Evolutionary conservation across 2,329 filamentous ascomycete genomes (phyloP).

Genomic region (Cladophialophora psammophila): DNA sequence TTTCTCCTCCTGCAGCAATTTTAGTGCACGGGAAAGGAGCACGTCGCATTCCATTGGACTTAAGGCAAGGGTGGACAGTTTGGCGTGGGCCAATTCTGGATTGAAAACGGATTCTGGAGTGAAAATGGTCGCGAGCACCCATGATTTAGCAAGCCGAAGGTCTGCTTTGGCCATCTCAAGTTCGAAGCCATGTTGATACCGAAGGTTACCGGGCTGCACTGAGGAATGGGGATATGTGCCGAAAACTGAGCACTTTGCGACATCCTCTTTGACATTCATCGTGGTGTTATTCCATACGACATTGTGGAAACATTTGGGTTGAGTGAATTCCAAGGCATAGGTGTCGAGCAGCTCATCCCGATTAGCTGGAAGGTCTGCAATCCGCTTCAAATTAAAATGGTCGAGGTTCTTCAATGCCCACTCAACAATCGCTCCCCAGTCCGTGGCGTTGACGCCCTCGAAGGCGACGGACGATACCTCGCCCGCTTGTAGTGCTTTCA

Average conservation of each 20-base stretch:
- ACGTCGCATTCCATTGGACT: conserved; percentile 37
- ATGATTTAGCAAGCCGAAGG: conserved; percentile 50
- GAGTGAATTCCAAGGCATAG: conserved; percentile 51
- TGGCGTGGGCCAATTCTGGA: conserved; percentile 46
- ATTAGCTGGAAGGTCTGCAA: conserved; percentile 54
- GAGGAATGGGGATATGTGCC: conserved; percentile 37
- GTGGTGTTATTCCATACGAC: conserved; percentile 46
- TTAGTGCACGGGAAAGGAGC: conserved; percentile 50
- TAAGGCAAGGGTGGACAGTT: conserved; percentile 38
- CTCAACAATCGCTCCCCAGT: conserved; percentile 56
- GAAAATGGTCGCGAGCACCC: conserved; percentile 57
- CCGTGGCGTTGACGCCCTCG: conserved; percentile 52
- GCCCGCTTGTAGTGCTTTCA: conserved; percentile 53
- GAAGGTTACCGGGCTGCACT: conserved; percentile 15
- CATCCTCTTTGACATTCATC: conserved; percentile 45
- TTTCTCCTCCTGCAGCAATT: conserved; percentile 46
- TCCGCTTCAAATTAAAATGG: conserved; percentile 46
- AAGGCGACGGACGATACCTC: conserved; percentile 55
- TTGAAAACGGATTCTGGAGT: conserved; percentile 53
- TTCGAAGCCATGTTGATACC: conserved; percentile 19
- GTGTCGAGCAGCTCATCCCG: conserved; percentile 51
- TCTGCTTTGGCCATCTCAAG: conserved; percentile 14
- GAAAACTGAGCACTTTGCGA: conserved; percentile 49
- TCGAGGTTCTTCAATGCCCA: conserved; percentile 56
- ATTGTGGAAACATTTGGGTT: conserved; percentile 45